Evolutionary conservation across 306 rosid species (phyloP).

Genomic region (Crataegus laevigata): DNA sequence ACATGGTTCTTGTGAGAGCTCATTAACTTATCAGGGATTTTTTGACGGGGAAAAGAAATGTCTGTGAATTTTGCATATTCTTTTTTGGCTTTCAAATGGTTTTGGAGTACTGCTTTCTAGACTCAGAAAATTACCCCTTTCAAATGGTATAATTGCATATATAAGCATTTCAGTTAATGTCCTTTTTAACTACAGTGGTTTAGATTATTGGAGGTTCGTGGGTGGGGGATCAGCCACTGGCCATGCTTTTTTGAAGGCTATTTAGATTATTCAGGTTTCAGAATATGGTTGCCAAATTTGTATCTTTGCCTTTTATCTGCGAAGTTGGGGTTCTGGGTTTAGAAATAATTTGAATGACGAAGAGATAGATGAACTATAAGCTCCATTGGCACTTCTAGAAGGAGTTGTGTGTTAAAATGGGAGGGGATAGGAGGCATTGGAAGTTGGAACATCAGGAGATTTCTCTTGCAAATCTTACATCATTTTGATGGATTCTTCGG

Average conservation of each 20-base stretch:
- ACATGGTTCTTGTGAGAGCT: background rate
- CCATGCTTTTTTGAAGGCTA: too few relatives aligned
- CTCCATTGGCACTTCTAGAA: background rate
- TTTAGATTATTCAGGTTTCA: too few relatives aligned
- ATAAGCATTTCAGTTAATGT: background rate
- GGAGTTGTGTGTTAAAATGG: background rate
- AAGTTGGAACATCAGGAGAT: background rate
- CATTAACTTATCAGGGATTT: background rate
- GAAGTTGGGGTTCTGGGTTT: too few relatives aligned
- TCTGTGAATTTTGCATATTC: background rate
- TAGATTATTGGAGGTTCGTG: background rate
- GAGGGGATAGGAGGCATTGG: background rate
- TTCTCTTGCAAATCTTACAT: background rate
- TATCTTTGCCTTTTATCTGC: too few relatives aligned
- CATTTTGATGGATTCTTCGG: background rate
- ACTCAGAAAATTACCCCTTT: background rate
- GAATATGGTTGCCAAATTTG: too few relatives aligned
- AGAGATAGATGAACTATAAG: too few relatives aligned
- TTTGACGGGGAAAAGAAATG: background rate
- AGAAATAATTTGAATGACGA: too few relatives aligned
- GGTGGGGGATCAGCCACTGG: too few relatives aligned
- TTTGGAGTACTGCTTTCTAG: background rate
- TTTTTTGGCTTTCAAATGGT: background rate
- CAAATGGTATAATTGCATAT: background rate
- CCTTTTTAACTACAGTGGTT: background rate